Conservation (phyloP, 495 filamentous ascomycete species). For the Cenococcum geophilum region DNA sequence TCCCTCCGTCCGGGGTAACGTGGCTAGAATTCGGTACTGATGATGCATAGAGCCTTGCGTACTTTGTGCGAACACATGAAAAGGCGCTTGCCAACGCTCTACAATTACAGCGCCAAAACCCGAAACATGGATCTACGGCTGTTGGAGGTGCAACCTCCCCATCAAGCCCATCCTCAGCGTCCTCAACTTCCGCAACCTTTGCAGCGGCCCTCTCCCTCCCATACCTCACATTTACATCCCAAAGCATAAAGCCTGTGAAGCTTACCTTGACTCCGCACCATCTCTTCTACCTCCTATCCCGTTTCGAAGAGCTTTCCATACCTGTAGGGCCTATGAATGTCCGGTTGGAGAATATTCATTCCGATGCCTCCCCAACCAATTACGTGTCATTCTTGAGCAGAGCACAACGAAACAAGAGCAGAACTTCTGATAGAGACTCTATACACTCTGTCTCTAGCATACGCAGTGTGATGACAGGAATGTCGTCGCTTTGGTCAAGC, state of each 20-base stretch:
- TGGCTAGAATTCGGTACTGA: slow-evolving; percentile 16
- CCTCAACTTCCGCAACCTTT: slow-evolving; percentile 56
- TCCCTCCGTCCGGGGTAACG: background rate
- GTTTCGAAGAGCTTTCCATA: slow-evolving; percentile 88
- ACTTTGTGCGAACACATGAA: slow-evolving; percentile 94
- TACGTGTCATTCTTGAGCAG: slow-evolving; percentile 95
- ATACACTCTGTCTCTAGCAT: slow-evolving; percentile 95
- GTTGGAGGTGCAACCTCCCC: slow-evolving; percentile 35
- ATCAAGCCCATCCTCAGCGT: slow-evolving; percentile 41
- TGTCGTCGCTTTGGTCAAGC: slow-evolving; percentile 86
- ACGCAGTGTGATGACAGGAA: slow-evolving; percentile 92
- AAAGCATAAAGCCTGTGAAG: slow-evolving; percentile 79
- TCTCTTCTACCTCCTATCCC: slow-evolving; percentile 89
- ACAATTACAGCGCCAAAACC: slow-evolving; percentile 66
- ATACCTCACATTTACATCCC: slow-evolving; percentile 74
- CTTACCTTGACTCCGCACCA: slow-evolving; percentile 94
- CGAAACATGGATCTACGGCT: slow-evolving; percentile 53
- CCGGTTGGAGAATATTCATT: slow-evolving; percentile 87
- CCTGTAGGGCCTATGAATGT: slow-evolving; percentile 93
- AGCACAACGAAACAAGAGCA: slow-evolving; percentile 64
- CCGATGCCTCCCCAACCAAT: slow-evolving; percentile 74
- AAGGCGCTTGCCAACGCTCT: slow-evolving; percentile 94
- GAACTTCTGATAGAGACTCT: slow-evolving; percentile 76
- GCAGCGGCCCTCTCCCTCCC: slow-evolving; percentile 82
- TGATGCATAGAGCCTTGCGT: slow-evolving; percentile 73